Conservation (phyloP, 1,284 basidiomycete species). For the Flammula alnicola region DNA sequence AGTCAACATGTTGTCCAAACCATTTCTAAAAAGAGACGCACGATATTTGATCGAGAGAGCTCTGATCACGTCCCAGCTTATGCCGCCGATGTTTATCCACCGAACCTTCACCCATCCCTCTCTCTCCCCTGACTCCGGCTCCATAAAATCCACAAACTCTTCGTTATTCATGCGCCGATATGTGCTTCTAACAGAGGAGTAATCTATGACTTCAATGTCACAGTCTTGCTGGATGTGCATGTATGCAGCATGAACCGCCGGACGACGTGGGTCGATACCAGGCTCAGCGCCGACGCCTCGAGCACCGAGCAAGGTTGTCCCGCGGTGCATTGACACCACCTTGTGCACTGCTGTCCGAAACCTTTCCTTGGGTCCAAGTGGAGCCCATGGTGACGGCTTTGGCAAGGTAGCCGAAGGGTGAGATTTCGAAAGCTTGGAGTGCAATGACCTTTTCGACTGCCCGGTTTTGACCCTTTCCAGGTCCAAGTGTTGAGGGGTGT, state of each 20-base stretch:
- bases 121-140: slow-evolving; percentile 35
- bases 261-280: slow-evolving; percentile 64
- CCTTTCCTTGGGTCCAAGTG: slow-evolving; percentile 45
- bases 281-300: slow-evolving; percentile 61
- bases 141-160: slow-evolving; percentile 58
- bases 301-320: slow-evolving; percentile 45
- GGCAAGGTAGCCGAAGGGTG: slow-evolving; percentile 13
- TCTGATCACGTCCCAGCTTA: slow-evolving; percentile 76
- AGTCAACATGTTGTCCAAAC: slow-evolving; percentile 5
- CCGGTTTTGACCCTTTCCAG: slow-evolving; percentile 10
- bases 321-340: slow-evolving; percentile 58
- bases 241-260: slow-evolving; percentile 52
- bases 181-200: slow-evolving; percentile 56
- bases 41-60: slow-evolving; percentile 65
- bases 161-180: slow-evolving; percentile 58
- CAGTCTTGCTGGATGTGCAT: slow-evolving; percentile 59
- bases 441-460: slow-evolving; percentile 22
- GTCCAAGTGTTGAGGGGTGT: slow-evolving; percentile 10
- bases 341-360: slow-evolving; percentile 57
- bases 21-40: slow-evolving; percentile 29
- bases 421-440: slow-evolving; percentile 16
- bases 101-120: slow-evolving; percentile 64
- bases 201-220: slow-evolving; percentile 65
- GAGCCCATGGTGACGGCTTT: slow-evolving; percentile 4
- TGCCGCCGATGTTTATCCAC: slow-evolving; percentile 74